Percentiles rank a stretch among this genome's conserved stretches.
Evolutionary conservation across 352 stramenopile genomes (phyloP).

Genomic region (Pythium oligandrum): DNA sequence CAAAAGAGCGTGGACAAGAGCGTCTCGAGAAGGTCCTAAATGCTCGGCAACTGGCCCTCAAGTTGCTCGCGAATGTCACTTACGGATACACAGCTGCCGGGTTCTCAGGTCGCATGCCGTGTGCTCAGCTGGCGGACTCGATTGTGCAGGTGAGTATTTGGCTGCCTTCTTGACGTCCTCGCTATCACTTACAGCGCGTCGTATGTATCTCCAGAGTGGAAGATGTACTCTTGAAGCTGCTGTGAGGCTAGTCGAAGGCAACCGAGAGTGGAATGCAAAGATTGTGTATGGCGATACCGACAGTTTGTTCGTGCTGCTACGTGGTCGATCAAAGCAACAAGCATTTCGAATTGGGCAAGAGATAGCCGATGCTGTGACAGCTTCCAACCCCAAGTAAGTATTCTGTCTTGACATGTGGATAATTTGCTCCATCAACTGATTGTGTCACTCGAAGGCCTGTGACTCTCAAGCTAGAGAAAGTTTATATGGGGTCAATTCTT

Average conservation of each 20-base stretch:
- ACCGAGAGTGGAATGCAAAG: slow-evolving; percentile 76
- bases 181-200: slow-evolving; percentile 1
- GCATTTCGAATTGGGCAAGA: slow-evolving; percentile 93
- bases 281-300: slow-evolving; percentile 99
- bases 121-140: slow-evolving; percentile 94
- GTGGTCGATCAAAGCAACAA: slow-evolving; percentile 89
- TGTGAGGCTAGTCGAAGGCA: slow-evolving; percentile 88
- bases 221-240: slow-evolving; percentile 92
- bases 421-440: background rate
- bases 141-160: slow-evolving; percentile 79
- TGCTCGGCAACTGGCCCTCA: slow-evolving; percentile 91
- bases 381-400: slow-evolving; percentile 74
- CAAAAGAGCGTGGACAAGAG: slow-evolving; percentile 69
- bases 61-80: slow-evolving; percentile 99
- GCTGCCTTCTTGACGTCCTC: slow-evolving; percentile 2
- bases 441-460: slow-evolving; percentile 39
- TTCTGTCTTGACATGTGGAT: no score
- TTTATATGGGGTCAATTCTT: slow-evolving; percentile 90
- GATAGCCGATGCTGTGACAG: slow-evolving; percentile 85
- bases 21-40: slow-evolving; percentile 69
- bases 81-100: slow-evolving; percentile 99
- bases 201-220: slow-evolving; percentile 36
- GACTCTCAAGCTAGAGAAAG: slow-evolving; percentile 86
- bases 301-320: slow-evolving; percentile 97
- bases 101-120: slow-evolving; percentile 97